Conservation (phyloP, 2,329 filamentous ascomycete species). For the Cordyceps cicadae region DNA sequence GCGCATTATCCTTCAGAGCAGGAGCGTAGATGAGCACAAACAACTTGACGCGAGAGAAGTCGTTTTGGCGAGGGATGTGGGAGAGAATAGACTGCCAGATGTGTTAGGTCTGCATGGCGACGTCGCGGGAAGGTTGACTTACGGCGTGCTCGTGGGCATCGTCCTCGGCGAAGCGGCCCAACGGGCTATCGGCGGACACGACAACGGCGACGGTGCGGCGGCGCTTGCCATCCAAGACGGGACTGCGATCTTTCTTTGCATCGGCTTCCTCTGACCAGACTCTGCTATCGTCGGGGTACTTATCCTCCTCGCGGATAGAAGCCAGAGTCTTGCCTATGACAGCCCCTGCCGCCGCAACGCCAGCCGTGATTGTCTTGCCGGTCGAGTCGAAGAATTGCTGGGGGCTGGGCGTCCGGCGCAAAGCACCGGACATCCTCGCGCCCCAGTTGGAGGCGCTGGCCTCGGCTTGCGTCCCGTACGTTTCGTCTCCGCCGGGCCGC, state of each 20-base stretch:
- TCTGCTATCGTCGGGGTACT: slow-evolving; percentile 76
- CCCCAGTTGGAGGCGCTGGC: slow-evolving; percentile 51
- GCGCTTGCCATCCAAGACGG: slow-evolving; percentile 35
- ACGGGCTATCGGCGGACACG: slow-evolving; percentile 66
- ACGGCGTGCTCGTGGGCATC: slow-evolving; percentile 72
- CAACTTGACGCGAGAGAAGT: slow-evolving; percentile 65
- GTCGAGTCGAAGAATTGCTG: slow-evolving; percentile 83
- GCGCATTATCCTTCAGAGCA: slow-evolving; percentile 57
- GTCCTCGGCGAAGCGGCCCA: slow-evolving; percentile 51
- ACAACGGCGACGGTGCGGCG: slow-evolving; percentile 81
- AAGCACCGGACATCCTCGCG: slow-evolving; percentile 68
- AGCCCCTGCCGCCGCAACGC: slow-evolving; percentile 74
- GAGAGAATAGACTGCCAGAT: slow-evolving; percentile 67
- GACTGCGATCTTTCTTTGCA: slow-evolving; percentile 45
- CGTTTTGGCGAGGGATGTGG: slow-evolving; percentile 70
- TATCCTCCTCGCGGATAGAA: slow-evolving; percentile 77
- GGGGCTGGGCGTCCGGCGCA: slow-evolving; percentile 75
- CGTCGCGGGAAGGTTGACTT: slow-evolving; percentile 30
- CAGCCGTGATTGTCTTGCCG: slow-evolving; percentile 70
- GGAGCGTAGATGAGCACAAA: slow-evolving; percentile 89
- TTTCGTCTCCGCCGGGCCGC: background rate
- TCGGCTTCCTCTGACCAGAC: slow-evolving; percentile 89
- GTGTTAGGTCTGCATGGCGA: slow-evolving; percentile 10
- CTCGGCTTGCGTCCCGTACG: slow-evolving; percentile 29
- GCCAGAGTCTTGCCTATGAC: slow-evolving; percentile 75